Evolutionary conservation across 2,329 filamentous ascomycete genomes (phyloP), one percentile per base, ranked within the genome.

Genomic region (Xylariaceae sp.): DNA sequence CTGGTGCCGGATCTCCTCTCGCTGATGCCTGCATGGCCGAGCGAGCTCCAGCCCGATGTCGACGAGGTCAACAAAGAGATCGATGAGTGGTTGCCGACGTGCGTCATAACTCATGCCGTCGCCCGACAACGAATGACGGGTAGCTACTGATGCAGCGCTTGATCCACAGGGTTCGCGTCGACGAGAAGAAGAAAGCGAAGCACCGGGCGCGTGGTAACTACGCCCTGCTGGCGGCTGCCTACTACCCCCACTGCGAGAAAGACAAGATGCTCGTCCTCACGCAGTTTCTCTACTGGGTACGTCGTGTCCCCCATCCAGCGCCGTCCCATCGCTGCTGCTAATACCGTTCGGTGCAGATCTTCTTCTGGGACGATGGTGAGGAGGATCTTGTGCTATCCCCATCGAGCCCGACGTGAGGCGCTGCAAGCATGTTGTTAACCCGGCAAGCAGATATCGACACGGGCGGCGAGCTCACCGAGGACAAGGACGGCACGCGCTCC

Each of bases 251-350:
- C 32, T 53, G 50, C 29, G 47, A 43, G 33, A 50, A 44, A 28
- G 45, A 55, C 5, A 51, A 49, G 35, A 42, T 52, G 39, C 37
- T 55, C 14, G 32, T 33, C 3, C 36, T 55, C n/a, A 14, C 43
- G 8, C 36, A 54, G 16, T 55, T 51, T 22, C 37, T 53, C 10
- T 55, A 52, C 31, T 54, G 50, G 52, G 48, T 51, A 40, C 15
- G 45, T 37, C n/a, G 12, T 26, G 7, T 5, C 6, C 24, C 7
- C 5, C 12, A 6, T 26, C 24, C 6, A 12, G 24, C 5, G 5
- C n/a, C 24, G 15, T 26, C 24, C 5, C 5, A 26, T 12, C 24
- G 5, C 24, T n/a, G n/a, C n/a, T n/a, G n/a, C n/a, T n/a, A n/a
- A n/a, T n/a, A n/a, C n/a, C n/a, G 42, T 26, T 6, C 12, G 10